Base-by-base conservation (phyloP, 2,329 filamentous ascomycete species). In the Waltergamsia citrina region DNA sequence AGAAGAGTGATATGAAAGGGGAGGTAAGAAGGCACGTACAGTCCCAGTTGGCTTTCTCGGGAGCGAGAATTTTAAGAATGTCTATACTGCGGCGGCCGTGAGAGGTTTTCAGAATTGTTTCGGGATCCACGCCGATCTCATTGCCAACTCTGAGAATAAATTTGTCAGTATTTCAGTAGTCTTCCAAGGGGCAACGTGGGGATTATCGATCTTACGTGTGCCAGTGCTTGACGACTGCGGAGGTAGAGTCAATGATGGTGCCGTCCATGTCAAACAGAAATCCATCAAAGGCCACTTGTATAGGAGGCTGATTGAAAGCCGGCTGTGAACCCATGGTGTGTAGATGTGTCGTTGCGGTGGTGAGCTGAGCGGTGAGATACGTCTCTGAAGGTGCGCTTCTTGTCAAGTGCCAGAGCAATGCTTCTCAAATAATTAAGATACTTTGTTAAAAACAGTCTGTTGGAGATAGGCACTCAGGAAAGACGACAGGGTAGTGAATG, bases 81-180 rank as follows among this genome's bases (percentile, higher is more conserved):
- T 98, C 92, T 49, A 96, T 94, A 44, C 79, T 86, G 38, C 92
- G 70, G 39, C 90, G 77, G 41, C 92, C 92, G 59, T 98, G 92
- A 5, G 87, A 94, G 8, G 86, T 94, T 48, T 85, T 73, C 18
- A 96, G 71, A 47, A 98, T 96, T 29, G 81, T 74, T 31, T 80
- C 69, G n/a, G 85, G 84, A 43, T 85, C 76, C 16, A 95, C 80
- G 17, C 85, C 85, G 48, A 96, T 81, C 53, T 94, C 85, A 8
- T 73, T 69, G 32, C 83, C 88, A 43, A 88, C 72, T n/a, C 81
- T 85, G 48, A 18, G 14, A 21, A 14, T 15, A n/a, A 20, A 19
- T 34, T 19, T 14, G 28, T 21, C 6, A 18, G 10, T 25, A 19
- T 15, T 15, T 31, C 29, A 31, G 17, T 31, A 19, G n/a, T 9